Evolutionary conservation across 768 basidiomycete species (phyloP).

Genomic region (Tulasnella sp.): DNA sequence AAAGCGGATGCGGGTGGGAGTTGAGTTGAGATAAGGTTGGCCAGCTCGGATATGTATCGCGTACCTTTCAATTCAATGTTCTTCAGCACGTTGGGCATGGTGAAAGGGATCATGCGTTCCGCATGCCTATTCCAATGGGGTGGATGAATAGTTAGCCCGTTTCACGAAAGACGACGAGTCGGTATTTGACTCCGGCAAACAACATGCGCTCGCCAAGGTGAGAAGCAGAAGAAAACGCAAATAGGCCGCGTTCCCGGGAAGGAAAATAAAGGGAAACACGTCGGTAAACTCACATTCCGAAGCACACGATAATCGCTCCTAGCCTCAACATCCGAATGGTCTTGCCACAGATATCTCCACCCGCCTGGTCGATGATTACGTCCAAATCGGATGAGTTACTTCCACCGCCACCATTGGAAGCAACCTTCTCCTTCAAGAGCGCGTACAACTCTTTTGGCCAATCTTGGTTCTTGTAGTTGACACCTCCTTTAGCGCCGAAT

Average conservation of each 20-base stretch:
- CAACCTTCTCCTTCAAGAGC: constrained; percentile 32
- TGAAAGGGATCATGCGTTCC: constrained; percentile 47
- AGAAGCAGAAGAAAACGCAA: too few species aligned
- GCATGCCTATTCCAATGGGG: constrained; percentile 41
- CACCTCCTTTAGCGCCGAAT: constrained; percentile 69
- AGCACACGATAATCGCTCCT: constrained; percentile 52
- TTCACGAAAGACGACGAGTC: too few species aligned
- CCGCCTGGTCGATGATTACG: constrained; percentile 58
- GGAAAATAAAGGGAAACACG: neutral
- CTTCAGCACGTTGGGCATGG: constrained; percentile 68
- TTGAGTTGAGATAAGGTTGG: too few species aligned
- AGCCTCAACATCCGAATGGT: constrained; percentile 41
- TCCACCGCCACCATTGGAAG: neutral
- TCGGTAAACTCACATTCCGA: constrained; percentile 59
- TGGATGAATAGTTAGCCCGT: too few species aligned
- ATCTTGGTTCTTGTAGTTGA: constrained; percentile 53
- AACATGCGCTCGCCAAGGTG: too few species aligned
- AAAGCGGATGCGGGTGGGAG: neutral
- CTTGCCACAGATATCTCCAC: constrained; percentile 50
- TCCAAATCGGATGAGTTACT: constrained; percentile 33
- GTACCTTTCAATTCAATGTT: constrained; percentile 65
- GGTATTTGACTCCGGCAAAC: too few species aligned
- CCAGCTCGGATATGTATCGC: too few species aligned
- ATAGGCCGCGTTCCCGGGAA: too few species aligned
- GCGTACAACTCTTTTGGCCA: constrained; percentile 43